Evolutionary conservation across 2,329 filamentous ascomycete genomes (phyloP), one percentile per base, ranked within the genome.

Genomic region (Pestalotiopsis sp.): DNA sequence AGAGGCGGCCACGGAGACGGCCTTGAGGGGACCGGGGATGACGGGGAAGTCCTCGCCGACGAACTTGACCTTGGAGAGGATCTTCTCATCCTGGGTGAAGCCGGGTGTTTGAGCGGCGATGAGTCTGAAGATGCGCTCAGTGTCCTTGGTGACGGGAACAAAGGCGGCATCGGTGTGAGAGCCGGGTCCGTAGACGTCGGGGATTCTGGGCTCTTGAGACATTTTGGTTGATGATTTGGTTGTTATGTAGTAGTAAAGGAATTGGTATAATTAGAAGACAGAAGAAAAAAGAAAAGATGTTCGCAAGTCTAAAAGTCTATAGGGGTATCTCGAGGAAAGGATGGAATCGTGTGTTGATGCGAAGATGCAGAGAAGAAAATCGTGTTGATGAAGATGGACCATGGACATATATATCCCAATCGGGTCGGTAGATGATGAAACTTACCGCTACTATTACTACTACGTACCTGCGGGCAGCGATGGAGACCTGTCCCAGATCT

Each of bases 21-120:
- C 74, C 66, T 81, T 81, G 73, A 81, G 74, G 6, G 79, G 78
- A 3, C 79, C 79, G 1, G 79, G 78, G 11, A 80, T 76, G 41
- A 78, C 72, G 45, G 78, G 76, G 20, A 75, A 73, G 6, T 71
- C 70, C 52, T 75, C 74, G 20, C 78, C 79, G 9, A 71, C 70
- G 67, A 81, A 81, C 7, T 68, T 68, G 27, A 79, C 79, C 23
- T 74, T 74, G 63, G 73, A 72, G 1, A 80, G 72, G 7, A 74
- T 45, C 3, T 67, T 60, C 13, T 73, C 72, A 67, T 78, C 75
- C 14, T 73, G 68, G 12, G 77, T 79, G 73, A 81, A 81, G 20
- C 77, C 78, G 0, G 79, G 77, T 1, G 78, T 79, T 20, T 74
- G 69, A 3, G 71, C 69, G 6, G 75, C 77, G 0, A 80, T 70